These are phyloP conservation scores for Aspergillus novoparasiticus DNA, from an alignment of 2,329 filamentous ascomycete genomes.

Conservation along the genomic window DNA sequence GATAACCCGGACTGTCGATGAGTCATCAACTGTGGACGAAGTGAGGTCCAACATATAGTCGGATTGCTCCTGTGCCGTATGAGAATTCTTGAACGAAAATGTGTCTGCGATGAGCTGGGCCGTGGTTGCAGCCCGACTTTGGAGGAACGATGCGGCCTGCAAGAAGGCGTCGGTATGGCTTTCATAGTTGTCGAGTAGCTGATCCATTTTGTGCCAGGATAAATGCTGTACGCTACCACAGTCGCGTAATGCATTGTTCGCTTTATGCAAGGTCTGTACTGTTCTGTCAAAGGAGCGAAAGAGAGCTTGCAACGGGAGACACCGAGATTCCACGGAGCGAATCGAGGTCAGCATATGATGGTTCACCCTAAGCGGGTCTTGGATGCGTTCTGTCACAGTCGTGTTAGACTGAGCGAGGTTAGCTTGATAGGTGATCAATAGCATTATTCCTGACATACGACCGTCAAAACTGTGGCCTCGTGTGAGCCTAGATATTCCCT, in stretches of 20 bases:
- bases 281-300: constrained; percentile 17
- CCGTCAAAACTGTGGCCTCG: constrained; percentile 26
- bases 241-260: constrained; percentile 11
- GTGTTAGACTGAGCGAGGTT: constrained; percentile 15
- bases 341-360: constrained; percentile 21
- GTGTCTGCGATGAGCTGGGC: constrained; percentile 26
- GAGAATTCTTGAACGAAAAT: constrained; percentile 24
- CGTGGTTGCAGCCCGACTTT: constrained; percentile 21
- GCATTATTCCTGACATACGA: constrained; percentile 14
- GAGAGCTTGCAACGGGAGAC: constrained; percentile 24
- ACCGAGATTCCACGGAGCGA: constrained; percentile 23
- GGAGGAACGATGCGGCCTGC: constrained; percentile 22
- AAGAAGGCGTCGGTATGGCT: constrained; percentile 19
- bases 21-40: constrained; percentile 31
- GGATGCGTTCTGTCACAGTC: constrained; percentile 7
- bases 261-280: constrained; percentile 15
- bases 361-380: constrained; percentile 20
- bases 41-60: constrained; percentile 29
- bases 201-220: constrained; percentile 10
- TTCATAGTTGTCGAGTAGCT: constrained; percentile 22
- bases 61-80: constrained; percentile 22
- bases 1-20: constrained; percentile 29
- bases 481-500: constrained; percentile 30
- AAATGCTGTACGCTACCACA: constrained; percentile 4
- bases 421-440: neutral